Percentiles rank a stretch among this genome's conserved stretches.
These are phyloP conservation scores for Aspergillus sp. DNA, from an alignment of 2,329 filamentous ascomycete genomes.

Conservation along the genomic window DNA sequence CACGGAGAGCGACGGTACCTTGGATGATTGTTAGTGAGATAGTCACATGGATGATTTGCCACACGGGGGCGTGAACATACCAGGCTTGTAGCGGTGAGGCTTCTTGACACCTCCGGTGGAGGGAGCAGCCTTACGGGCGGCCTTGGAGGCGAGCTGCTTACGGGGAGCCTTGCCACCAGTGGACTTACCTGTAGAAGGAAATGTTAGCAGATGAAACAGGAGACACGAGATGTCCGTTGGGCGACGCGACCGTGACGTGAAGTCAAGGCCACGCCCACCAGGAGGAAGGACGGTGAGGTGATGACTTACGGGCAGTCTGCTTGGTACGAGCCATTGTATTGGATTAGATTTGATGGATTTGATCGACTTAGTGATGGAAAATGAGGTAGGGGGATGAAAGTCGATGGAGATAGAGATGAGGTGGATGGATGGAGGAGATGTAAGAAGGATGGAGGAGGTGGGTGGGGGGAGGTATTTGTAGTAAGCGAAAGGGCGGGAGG, in stretches of 20 bases:
- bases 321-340: conserved; percentile 50
- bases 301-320: conserved; percentile 51
- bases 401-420: conserved; percentile 21
- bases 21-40: conserved; percentile 24
- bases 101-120: conserved; percentile 97
- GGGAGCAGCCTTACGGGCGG: conserved; percentile 95
- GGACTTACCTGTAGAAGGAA: conserved; percentile 60
- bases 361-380: conserved; percentile 27
- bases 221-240: conserved; percentile 11
- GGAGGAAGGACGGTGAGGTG: conserved; percentile 20
- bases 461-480: conserved; percentile 44
- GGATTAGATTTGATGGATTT: conserved; percentile 29
- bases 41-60: neutral
- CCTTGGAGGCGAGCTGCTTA: conserved; percentile 99
- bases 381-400: conserved; percentile 26
- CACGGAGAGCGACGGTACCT: conserved; percentile 91
- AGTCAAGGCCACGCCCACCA: conserved; percentile 8
- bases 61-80: conserved; percentile 37
- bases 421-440: conserved; percentile 25
- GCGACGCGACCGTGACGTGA: conserved; percentile 18
- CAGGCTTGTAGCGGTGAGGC: conserved; percentile 86
- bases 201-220: conserved; percentile 27
- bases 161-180: conserved; percentile 70
- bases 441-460: conserved; percentile 35
- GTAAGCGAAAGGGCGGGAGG: conserved; percentile 28